Evolutionary conservation across 139 green algal genomes (phyloP).

Genomic region (Microglena sp.): DNA sequence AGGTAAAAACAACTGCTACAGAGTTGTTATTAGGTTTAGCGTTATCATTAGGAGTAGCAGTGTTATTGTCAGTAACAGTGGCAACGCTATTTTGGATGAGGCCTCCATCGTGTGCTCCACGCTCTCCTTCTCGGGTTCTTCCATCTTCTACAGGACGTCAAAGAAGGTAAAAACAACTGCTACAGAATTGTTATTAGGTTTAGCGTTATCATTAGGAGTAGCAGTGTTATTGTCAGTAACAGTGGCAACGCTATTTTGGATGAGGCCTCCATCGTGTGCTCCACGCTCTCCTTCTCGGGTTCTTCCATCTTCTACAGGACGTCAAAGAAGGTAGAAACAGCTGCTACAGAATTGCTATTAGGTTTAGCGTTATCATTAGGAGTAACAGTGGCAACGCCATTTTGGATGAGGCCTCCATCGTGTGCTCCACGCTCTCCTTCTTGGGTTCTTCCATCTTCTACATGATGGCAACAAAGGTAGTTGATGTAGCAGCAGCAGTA

Average conservation of each 20-base stretch:
- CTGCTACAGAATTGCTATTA: too few relatives aligned
- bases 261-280: conserved; percentile 72
- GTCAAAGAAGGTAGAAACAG: too few relatives aligned
- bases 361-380: too few relatives aligned
- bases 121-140: conserved; percentile 59
- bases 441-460: conserved; percentile 31
- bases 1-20: neutral
- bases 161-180: conserved; percentile 35
- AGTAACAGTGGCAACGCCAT: conserved; percentile 40
- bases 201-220: neutral
- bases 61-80: neutral
- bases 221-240: conserved; percentile 25
- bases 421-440: conserved; percentile 75
- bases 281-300: conserved; percentile 70
- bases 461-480: too few relatives aligned
- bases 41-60: neutral
- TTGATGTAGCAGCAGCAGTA: too few relatives aligned
- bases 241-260: conserved; percentile 55
- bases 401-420: conserved; percentile 70
- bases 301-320: conserved; percentile 17
- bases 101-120: conserved; percentile 73
- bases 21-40: neutral
- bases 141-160: conserved; percentile 16
- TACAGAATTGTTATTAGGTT: neutral
- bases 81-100: conserved; percentile 62